Percentiles rank a stretch among this genome's conserved stretches.
Conservation (phyloP, 352 stramenopile species). For the Globisporangium barbulae region DNA sequence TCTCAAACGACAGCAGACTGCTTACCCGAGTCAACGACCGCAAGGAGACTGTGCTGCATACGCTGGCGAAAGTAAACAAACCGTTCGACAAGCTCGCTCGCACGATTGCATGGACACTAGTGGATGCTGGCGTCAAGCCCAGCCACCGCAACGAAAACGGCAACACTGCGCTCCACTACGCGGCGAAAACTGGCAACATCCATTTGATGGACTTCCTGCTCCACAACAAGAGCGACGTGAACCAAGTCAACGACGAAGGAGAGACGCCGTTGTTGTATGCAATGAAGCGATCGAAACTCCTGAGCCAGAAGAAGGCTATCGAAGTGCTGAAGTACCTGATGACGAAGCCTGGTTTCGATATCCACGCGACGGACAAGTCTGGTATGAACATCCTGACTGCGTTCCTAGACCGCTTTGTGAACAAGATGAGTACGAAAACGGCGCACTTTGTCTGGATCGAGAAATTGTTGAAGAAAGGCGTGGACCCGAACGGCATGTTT, state of each 20-base stretch:
- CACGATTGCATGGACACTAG: conserved; percentile 61
- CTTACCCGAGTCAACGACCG: conserved; percentile 37
- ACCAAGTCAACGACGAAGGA: conserved; percentile 34
- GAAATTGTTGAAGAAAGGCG: conserved; percentile 50
- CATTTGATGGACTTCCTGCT: conserved; percentile 74
- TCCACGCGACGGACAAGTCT: conserved; percentile 37
- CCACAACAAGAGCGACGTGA: conserved; percentile 47
- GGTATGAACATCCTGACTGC: conserved; percentile 49
- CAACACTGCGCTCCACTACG: conserved; percentile 58
- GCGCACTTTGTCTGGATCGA: conserved; percentile 44
- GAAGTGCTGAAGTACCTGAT: conserved; percentile 51
- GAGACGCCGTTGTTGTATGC: conserved; percentile 57
- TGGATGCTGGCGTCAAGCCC: conserved; percentile 46
- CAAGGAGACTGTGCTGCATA: conserved; percentile 61
- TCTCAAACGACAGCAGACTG: conserved; percentile 35
- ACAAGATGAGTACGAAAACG: conserved; percentile 21
- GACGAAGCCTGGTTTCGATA: conserved; percentile 26
- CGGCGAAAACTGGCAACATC: conserved; percentile 45
- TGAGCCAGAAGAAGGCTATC: conserved; percentile 21
- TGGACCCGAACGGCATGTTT: conserved; percentile 48
- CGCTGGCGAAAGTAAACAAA: conserved; percentile 50
- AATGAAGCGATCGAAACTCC: conserved; percentile 40
- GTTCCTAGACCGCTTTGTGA: conserved; percentile 56
- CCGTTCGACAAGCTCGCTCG: conserved; percentile 53
- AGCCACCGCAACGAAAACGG: conserved; percentile 29